These are phyloP conservation scores for Butyriboletus regius DNA, from an alignment of 1,284 basidiomycete species.

Conservation along the genomic window DNA sequence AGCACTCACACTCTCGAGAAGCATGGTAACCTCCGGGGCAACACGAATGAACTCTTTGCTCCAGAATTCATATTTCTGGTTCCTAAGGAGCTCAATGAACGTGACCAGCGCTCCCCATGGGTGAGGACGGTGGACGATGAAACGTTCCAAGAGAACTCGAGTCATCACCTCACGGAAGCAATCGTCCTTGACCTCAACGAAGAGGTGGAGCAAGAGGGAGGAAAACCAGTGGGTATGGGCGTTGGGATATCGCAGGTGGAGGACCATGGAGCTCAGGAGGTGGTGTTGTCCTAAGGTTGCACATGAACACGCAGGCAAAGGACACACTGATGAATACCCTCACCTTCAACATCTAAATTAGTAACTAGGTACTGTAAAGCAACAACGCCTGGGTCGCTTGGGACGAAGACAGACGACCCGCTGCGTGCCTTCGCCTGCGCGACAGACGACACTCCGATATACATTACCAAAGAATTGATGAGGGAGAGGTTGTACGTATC, in stretches of 20 bases:
- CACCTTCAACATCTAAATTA: slow-evolving; percentile 86
- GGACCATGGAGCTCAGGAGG: slow-evolving; percentile 79
- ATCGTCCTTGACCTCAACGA: slow-evolving; percentile 67
- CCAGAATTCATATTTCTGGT: slow-evolving; percentile 81
- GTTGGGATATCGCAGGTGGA: slow-evolving; percentile 92
- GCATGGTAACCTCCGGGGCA: slow-evolving; percentile 71
- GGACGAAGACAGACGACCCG: slow-evolving; percentile 70
- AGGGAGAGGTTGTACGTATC: slow-evolving; percentile 83
- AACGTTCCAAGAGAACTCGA: slow-evolving; percentile 85
- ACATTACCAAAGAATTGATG: slow-evolving; percentile 91
- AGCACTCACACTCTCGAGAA: slow-evolving; percentile 67
- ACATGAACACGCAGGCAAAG: slow-evolving; percentile 8
- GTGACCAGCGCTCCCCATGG: slow-evolving; percentile 95
- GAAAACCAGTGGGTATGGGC: slow-evolving; percentile 97
- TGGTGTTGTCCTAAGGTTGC: slow-evolving; percentile 74
- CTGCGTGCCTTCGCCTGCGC: slow-evolving; percentile 76
- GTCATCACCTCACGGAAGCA: slow-evolving; percentile 85
- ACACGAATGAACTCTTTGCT: slow-evolving; percentile 73
- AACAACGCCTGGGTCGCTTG: slow-evolving; percentile 74
- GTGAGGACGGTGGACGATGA: slow-evolving; percentile 89
- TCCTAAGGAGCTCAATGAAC: slow-evolving; percentile 84
- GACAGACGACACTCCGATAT: slow-evolving; percentile 83
- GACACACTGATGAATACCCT: slow-evolving; percentile 19
- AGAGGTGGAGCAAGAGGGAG: slow-evolving; percentile 79
- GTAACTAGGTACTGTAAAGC: slow-evolving; percentile 75